Conservation (phyloP, 192 early-diverging fungal species). For the Podila epicladia region DNA sequence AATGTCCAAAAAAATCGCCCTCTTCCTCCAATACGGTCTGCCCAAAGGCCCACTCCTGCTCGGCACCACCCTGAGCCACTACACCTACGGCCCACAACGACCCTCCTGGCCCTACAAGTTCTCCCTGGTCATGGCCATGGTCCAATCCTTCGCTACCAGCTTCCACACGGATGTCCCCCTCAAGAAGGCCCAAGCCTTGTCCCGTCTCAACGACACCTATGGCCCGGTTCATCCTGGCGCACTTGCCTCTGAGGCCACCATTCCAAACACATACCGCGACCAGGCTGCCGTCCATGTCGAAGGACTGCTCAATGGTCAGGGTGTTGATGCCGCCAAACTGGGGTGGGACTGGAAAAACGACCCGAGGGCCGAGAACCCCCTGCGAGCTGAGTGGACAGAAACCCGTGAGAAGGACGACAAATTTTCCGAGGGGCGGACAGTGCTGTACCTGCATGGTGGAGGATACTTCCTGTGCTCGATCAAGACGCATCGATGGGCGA, state of each 20-base stretch:
- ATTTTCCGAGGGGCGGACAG: conserved; percentile 55
- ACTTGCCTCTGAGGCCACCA: conserved; percentile 15
- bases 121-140: conserved; percentile 33
- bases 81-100: conserved; percentile 52
- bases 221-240: conserved; percentile 29
- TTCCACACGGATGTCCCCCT: conserved; percentile 38
- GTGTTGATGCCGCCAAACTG: conserved; percentile 37
- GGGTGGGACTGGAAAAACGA: conserved; percentile 60
- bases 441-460: conserved; percentile 84
- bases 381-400: conserved; percentile 57
- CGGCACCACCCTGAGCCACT: conserved; percentile 41
- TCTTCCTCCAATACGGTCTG: neutral
- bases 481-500: conserved; percentile 49
- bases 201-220: conserved; percentile 14
- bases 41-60: conserved; percentile 43
- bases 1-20: conserved; percentile 11
- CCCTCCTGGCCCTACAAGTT: conserved; percentile 55
- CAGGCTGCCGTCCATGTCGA: conserved; percentile 44
- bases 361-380: conserved; percentile 7
- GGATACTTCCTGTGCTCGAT: conserved; percentile 62
- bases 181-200: conserved; percentile 47
- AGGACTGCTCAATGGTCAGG: conserved; percentile 31
- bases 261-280: conserved; percentile 43
- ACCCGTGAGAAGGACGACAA: conserved; percentile 21
- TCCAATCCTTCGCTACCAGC: conserved; percentile 35